Base-by-base conservation (phyloP, 2,329 filamentous ascomycete genomes). In the Seiridium cupressi region DNA sequence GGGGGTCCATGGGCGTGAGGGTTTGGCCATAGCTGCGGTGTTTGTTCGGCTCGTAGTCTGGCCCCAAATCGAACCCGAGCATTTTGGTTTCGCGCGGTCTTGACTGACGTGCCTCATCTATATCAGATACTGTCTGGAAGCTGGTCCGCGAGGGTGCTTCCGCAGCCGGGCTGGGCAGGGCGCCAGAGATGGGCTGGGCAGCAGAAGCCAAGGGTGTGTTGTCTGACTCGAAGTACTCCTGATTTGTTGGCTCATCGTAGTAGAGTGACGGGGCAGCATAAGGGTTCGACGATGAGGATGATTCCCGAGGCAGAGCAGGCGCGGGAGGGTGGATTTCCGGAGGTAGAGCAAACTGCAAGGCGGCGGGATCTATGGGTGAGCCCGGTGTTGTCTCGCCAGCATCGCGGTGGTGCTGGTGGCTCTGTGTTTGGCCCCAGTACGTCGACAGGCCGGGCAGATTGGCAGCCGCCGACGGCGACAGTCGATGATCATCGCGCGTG, bases 41-140 rank as follows among this genome's bases (percentile, higher is more conserved):
- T 61, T 83, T 81, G 51, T 79, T 74, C 5, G 81, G 73, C 49
- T 78, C 76, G 59, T 80, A 73, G 5, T 83, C 84, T 53, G 81
- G 80, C 73, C 94, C 91, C 51, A 89, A 68, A 44, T 79, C 78
- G 44, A 77, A 77, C 3, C 71, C 86, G 74, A 70, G 85, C 82
- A 78, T 89, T 76, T 72, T 86, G 38, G 75, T 76, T 59, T 81
- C 80, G 46, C 79, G 77, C 11, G 73, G 68, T 44, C 77, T 75
- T 9, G 80, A 78, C 4, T 84, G 80, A 62, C 83, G 83, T 68
- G 84, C 87, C 60, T 81, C 84, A 68, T 69, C 70, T 42, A 84
- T 63, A 60, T 83, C 81, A 1, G 79, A 81, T 18, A 84, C 77
- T 0, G 82, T 85, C 70, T 85, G 83, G 60, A 86, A 85, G 64